Base-by-base conservation (phyloP, 306 rosid genomes). In the Cucurbita argyrosperma region DNA sequence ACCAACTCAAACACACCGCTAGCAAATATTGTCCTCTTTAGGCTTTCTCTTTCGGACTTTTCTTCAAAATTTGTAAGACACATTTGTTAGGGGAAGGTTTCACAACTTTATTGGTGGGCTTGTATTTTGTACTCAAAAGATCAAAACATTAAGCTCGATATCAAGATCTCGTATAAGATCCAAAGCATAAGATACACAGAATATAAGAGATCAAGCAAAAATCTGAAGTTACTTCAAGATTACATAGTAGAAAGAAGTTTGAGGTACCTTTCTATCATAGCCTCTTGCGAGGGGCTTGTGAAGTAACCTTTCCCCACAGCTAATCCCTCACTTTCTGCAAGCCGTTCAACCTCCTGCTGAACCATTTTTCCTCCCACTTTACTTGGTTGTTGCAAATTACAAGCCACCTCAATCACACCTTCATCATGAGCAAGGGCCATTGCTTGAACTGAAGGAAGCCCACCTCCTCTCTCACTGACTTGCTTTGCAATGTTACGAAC, bases 381-480 rank as follows among this genome's bases (percentile, higher is more conserved):
- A 63, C 64, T 80, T 50, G 97, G 92, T 75, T 93, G 88, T 80
- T 83, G 54, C 84, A 86, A 69, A 76, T 86, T 83, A 77, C 90
- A 86, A 66, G 90, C 90, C 9, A 86, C 87, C 72, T 86, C 87
- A n/a, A 57, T 73, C 38, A 81, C 78, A 58, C 67, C 76, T 10
- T 76, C 82, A 63, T 80, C 86, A 53, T 81, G 86, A 6, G 74
- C 74, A n/a, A 83, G 84, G 14, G 98, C 97, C 94, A 90, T 90
- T 51, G 98, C 96, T 82, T 94, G 98, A 49, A 89, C 95, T 6
- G 90, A 84, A 51, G 90, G 78, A 72, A 94, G 87, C 35, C 86
- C 90, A 9, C 84, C 87, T 42, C 87, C 87, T 76, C 86, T 68
- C 63, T 82, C 86, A 38, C 87, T 79, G 4, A 86, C 75, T 9